Base-by-base conservation (phyloP, 805 yeast genomes). In the Ogataea thermomethanolica region DNA sequence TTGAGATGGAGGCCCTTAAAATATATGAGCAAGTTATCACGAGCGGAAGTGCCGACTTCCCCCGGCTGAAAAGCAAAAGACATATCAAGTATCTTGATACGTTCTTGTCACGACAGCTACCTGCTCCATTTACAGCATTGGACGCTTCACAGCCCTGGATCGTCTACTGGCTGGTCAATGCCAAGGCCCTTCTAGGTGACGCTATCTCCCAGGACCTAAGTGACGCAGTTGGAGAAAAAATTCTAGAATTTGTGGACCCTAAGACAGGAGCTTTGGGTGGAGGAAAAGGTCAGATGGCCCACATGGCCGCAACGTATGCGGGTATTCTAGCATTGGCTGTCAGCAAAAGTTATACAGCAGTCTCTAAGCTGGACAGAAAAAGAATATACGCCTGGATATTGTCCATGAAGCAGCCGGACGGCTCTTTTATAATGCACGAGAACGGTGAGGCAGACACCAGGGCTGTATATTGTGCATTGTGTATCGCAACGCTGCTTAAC, bases 81-180 rank as follows among this genome's bases (percentile, higher is more conserved):
- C 89, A 83, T 54, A 39, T 56, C 8, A 44, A 47, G 36, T 84
- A 70, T 53, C 59, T 77, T 10, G 59, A 65, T 14, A 43, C 55
- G n/a, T 64, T 67, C 13, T 61, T 78, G 17, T 50, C 56, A 8
- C 55, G 61, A 8, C 64, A 71, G 12, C 66, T 84, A 21, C 84
- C 89, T 0, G 47, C 63, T 2, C 65, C 59, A 7, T 82, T 73
- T 58, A 56, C 61, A 3, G 72, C 73, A 0, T 67, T 87, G 33
- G 97, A 91, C 61, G 93, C 97, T 0, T 84, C 93, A n/a, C 89
- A 83, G 45, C 80, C 95, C 0, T 93, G 98, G 98, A 65, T 91
- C 54, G 43, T 85, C 1, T 91, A 84, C 58, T 93, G 99, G 99
- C 63, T 82, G 6, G 56, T 75, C 32, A 88, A 87, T 56, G 69